Percentiles rank a stretch among this genome's conserved stretches.
Conservation (phyloP, 2,329 filamentous ascomycete genomes). For the Diaporthe sp. region DNA sequence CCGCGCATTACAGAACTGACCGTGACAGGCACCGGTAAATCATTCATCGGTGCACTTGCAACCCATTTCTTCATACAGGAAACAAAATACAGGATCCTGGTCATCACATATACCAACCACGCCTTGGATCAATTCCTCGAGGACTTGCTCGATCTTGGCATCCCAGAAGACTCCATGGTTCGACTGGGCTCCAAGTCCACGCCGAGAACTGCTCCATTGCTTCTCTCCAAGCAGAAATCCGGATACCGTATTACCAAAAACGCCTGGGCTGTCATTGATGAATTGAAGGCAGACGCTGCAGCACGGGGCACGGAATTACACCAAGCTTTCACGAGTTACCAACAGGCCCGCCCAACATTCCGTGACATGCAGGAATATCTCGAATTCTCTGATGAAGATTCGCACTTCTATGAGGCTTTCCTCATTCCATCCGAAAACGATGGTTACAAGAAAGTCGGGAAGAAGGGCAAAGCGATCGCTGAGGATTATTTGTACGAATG, state of each 20-base stretch:
- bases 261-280: constrained; percentile 55
- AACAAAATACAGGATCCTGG: constrained; percentile 64
- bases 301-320: constrained; percentile 39
- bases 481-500: constrained; percentile 61
- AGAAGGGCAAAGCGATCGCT: constrained; percentile 54
- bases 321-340: constrained; percentile 35
- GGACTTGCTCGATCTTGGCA: constrained; percentile 70
- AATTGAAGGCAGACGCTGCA: constrained; percentile 48
- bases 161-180: constrained; percentile 61
- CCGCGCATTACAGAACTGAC: neutral
- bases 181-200: constrained; percentile 72
- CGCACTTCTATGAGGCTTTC: constrained; percentile 67
- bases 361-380: constrained; percentile 53
- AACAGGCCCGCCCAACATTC: constrained; percentile 22
- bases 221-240: constrained; percentile 51
- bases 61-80: constrained; percentile 64
- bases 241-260: constrained; percentile 44
- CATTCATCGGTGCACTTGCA: constrained; percentile 75
- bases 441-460: constrained; percentile 59
- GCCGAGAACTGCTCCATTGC: constrained; percentile 56
- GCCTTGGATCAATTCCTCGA: constrained; percentile 74
- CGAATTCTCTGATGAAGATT: constrained; percentile 63
- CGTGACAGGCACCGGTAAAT: constrained; percentile 75
- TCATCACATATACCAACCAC: constrained; percentile 77
- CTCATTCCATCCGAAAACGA: constrained; percentile 55